phyloP scores from a whole-genome alignment of 805 yeast species.

The Suhomyces canberraensis region DNA sequence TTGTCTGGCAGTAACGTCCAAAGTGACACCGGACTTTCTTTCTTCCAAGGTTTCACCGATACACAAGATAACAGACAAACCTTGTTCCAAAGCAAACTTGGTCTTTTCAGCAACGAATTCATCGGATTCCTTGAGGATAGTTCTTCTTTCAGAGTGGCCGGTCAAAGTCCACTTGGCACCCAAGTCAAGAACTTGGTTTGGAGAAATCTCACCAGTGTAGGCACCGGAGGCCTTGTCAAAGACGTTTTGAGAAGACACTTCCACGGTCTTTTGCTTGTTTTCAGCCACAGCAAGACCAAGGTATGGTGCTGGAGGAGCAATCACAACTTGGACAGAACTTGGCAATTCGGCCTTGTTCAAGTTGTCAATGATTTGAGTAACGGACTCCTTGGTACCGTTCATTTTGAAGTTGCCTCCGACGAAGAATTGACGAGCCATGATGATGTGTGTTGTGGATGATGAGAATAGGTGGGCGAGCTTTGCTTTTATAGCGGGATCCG shows the following conservation, averaged over 20 bases:
- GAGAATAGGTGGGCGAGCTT: neutral
- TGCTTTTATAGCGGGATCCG: neutral
- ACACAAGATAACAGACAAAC: constrained; percentile 89
- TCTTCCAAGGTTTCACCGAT: constrained; percentile 97
- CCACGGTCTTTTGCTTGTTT: constrained; percentile 68
- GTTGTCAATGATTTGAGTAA: constrained; percentile 76
- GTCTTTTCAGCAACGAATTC: constrained; percentile 92
- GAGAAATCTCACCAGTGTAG: constrained; percentile 95
- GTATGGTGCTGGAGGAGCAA: constrained; percentile 96
- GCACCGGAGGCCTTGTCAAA: constrained; percentile 91
- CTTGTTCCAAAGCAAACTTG: constrained; percentile 87
- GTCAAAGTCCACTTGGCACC: constrained; percentile 93
- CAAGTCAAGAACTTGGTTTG: constrained; percentile 82
- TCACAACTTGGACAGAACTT: constrained; percentile 81
- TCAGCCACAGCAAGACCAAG: constrained; percentile 67
- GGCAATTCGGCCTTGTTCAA: constrained; percentile 79
- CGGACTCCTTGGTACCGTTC: constrained; percentile 90
- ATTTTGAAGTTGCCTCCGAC: constrained; percentile 99
- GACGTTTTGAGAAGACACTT: constrained; percentile 88
- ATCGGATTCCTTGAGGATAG: constrained; percentile 84
- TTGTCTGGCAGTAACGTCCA: constrained; percentile 85
- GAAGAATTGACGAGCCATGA: constrained; percentile 84
- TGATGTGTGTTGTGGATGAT: neutral
- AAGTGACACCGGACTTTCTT: constrained; percentile 84
- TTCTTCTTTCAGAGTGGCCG: constrained; percentile 99